phyloP scores from a whole-genome alignment of 2,329 filamentous ascomycete genomes.

The Endothia cerciana region DNA sequence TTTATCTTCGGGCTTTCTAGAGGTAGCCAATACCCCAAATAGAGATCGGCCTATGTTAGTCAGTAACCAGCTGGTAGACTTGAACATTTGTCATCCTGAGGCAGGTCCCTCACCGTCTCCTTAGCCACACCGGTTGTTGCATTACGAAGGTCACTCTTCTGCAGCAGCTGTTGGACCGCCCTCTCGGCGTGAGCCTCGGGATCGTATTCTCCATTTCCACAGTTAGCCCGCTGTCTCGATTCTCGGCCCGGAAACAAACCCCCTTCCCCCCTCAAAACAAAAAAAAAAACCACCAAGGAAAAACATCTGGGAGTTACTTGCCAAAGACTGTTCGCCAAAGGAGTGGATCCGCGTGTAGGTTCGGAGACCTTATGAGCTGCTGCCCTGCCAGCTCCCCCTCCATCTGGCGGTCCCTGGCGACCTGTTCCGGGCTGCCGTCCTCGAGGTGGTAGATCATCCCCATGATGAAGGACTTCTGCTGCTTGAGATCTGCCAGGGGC shows the following conservation, averaged over 20 bases:
- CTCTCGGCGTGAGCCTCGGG: constrained; percentile 11
- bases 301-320: neutral
- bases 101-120: neutral
- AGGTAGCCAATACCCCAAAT: constrained; percentile 16
- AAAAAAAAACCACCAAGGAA: neutral
- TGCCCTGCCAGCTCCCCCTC: constrained; percentile 1
- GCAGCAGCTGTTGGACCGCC: neutral
- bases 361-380: constrained; percentile 11
- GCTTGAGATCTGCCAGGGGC: constrained; percentile 46
- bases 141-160: constrained; percentile 2
- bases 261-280: too few relatives aligned
- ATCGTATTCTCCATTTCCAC: constrained; percentile 1
- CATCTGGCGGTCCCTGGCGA: constrained; percentile 39
- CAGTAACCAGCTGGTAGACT: neutral
- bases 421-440: constrained; percentile 38
- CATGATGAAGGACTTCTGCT: constrained; percentile 46
- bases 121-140: constrained; percentile 1
- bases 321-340: constrained; percentile 11
- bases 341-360: constrained; percentile 24
- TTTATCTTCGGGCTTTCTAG: neutral
- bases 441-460: constrained; percentile 42
- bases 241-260: too few relatives aligned
- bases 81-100: too few relatives aligned
- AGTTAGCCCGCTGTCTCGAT: neutral
- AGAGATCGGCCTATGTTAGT: constrained; percentile 1